Evolutionary conservation across 2,329 filamentous ascomycete species (phyloP), one percentile per base, ranked within the genome.

Genomic region (Pseudonectria buxi): DNA sequence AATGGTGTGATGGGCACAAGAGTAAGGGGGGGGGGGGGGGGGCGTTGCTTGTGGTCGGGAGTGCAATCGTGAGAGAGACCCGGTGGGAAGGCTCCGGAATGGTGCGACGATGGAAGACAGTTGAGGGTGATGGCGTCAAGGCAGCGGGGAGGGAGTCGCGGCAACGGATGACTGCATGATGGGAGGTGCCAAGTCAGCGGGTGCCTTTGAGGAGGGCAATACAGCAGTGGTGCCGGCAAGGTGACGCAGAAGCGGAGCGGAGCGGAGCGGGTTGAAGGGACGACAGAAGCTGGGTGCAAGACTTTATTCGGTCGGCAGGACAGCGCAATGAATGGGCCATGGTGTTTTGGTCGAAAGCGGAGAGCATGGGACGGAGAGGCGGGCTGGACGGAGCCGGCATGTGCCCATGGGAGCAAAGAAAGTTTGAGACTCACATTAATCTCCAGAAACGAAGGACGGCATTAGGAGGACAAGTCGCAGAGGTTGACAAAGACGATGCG

Each of bases 361-460:
- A 36, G 30, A 29, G 40, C 39, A 43, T 40, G 36, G 40, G 42
- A 45, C 48, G 40, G 37, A 44, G 46, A 48, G 55, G 55, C 55
- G 56, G 56, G 51, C 44, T 43, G 50, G 47, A 33, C 35, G 43
- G 45, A 37, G 37, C 39, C 45, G 45, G 53, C 48, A 56, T 53
- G 49, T 51, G 49, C 48, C 46, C 47, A 50, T 34, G 43, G 46
- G 28, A 36, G 50, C 36, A 50, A 53, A 49, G 43, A 50, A 46
- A 53, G 46, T 47, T 35, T 51, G 43, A 43, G 46, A 61, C 58
- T 61, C 55, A 61, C 58, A 59, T 59, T 58, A 54, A 59, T 58
- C 40, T 57, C 51, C 43, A 51, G 43, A 44, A 48, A 43, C 39
- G 39, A 48, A 43, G 36, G 44, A 42, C 40, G 46, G 41, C 50